These are phyloP conservation scores for Hippophae rhamnoides DNA, from an alignment of 306 rosid species.

Conservation along the genomic window DNA sequence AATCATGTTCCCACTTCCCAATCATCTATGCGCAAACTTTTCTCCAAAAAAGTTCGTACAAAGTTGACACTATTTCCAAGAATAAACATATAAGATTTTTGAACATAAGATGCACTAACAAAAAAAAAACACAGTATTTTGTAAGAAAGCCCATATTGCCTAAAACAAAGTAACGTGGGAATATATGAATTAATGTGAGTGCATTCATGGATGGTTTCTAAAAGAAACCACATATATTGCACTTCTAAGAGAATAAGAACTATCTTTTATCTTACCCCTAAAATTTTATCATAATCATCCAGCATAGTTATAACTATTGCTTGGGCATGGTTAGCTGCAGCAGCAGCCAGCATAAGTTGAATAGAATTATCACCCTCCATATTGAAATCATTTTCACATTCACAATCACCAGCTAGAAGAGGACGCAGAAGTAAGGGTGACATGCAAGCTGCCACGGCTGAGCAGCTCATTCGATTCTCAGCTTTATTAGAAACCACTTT, in stretches of 20 bases:
- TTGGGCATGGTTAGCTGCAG: constrained; percentile 98
- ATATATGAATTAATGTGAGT: neutral
- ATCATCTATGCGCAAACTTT: neutral
- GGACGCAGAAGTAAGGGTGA: constrained; percentile 96
- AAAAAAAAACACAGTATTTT: neutral
- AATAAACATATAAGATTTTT: neutral
- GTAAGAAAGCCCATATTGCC: constrained; percentile 6
- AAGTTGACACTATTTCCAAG: neutral
- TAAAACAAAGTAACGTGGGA: constrained; percentile 1
- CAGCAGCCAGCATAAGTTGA: constrained; percentile 94
- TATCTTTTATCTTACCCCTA: constrained; percentile 46
- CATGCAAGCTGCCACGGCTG: constrained; percentile 99
- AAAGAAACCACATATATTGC: constrained; percentile 13
- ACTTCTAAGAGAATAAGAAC: constrained; percentile 1
- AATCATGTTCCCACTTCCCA: neutral
- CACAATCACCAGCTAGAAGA: constrained; percentile 88
- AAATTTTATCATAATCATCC: constrained; percentile 68
- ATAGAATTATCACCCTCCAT: constrained; percentile 81
- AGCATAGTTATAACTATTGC: constrained; percentile 77
- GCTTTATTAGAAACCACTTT: constrained; percentile 60
- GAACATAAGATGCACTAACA: neutral
- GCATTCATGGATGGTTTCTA: constrained; percentile 2
- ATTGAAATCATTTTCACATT: constrained; percentile 72
- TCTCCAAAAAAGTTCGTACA: neutral
- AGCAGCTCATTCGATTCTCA: constrained; percentile 83